A percentile compares a stretch with the other conserved stretches of the same genome.
These are phyloP conservation scores for Trametes hirsuta DNA, from an alignment of 1,284 basidiomycete genomes.

Conservation along the genomic window DNA sequence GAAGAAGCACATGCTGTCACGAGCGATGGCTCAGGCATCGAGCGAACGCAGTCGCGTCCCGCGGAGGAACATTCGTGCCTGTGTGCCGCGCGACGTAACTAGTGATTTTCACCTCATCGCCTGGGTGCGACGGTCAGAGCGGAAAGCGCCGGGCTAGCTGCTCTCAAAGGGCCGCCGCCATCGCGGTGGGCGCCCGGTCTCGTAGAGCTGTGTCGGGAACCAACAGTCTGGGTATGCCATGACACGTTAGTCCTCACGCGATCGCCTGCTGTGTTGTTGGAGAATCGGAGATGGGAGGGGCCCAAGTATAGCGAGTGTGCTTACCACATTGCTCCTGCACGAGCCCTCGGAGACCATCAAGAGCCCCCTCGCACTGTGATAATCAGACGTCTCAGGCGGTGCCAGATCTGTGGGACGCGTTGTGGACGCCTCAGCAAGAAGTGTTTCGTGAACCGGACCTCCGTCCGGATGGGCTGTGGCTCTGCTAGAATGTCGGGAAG, in stretches of 20 bases:
- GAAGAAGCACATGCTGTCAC: neutral
- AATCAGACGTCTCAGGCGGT: conserved; percentile 17
- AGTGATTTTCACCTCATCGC: conserved; percentile 16
- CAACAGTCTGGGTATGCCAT: neutral
- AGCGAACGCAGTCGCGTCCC: conserved; percentile 10
- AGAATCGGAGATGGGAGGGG: conserved; percentile 18
- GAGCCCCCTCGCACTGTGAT: conserved; percentile 16
- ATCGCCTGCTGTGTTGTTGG: conserved; percentile 5
- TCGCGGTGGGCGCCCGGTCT: conserved; percentile 1
- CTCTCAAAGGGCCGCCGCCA: neutral
- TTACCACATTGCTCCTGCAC: conserved; percentile 10
- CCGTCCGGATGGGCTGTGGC: conserved; percentile 4
- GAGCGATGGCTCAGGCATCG: conserved; percentile 8
- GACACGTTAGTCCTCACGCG: conserved; percentile 13
- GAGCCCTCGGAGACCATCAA: conserved; percentile 13
- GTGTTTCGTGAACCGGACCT: conserved; percentile 6
- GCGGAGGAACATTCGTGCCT: conserved; percentile 18
- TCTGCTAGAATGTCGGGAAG: conserved; percentile 9
- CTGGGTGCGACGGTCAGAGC: neutral
- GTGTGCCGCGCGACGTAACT: conserved; percentile 19
- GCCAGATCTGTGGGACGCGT: conserved; percentile 17
- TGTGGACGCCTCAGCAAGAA: conserved; percentile 12
- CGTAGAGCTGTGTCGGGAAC: conserved; percentile 17
- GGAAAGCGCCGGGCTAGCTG: neutral
- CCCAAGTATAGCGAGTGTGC: conserved; percentile 3